Percentiles rank a stretch among this genome's conserved stretches.
Conservation (phyloP, 2,329 filamentous ascomycete species). For the Sclerotinia glacialis region DNA sequence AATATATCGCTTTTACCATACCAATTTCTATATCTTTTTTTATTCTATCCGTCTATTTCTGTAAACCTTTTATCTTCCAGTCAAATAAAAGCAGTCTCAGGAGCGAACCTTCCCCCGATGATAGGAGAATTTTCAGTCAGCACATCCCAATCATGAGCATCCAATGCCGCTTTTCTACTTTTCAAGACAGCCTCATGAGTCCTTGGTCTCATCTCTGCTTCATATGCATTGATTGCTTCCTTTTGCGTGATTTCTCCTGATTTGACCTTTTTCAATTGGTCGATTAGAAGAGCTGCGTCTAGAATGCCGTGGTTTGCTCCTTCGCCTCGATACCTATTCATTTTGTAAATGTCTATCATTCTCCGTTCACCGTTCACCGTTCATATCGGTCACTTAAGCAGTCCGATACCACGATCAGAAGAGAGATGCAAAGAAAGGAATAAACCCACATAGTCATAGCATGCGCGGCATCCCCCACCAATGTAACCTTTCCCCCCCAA, state of each 20-base stretch:
- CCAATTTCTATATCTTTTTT: too few species aligned
- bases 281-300: conserved; percentile 49
- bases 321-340: conserved; percentile 48
- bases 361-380: neutral
- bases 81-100: conserved; percentile 15
- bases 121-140: conserved; percentile 44
- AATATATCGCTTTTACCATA: neutral
- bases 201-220: conserved; percentile 46
- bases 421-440: neutral
- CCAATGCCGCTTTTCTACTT: conserved; percentile 52
- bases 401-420: neutral
- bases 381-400: too few species aligned
- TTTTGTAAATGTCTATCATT: neutral
- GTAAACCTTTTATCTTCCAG: neutral
- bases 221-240: conserved; percentile 48
- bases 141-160: conserved; percentile 51
- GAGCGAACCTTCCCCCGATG: conserved; percentile 37
- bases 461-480: conserved; percentile 40
- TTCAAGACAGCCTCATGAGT: conserved; percentile 48
- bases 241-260: conserved; percentile 25
- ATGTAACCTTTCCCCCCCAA: conserved; percentile 35
- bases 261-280: conserved; percentile 31
- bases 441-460: conserved; percentile 38
- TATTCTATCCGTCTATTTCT: neutral
- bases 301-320: conserved; percentile 56